Evolutionary conservation across 176 grass and related monocot genomes (phyloP).

Genomic region (Pharus latifolius): DNA sequence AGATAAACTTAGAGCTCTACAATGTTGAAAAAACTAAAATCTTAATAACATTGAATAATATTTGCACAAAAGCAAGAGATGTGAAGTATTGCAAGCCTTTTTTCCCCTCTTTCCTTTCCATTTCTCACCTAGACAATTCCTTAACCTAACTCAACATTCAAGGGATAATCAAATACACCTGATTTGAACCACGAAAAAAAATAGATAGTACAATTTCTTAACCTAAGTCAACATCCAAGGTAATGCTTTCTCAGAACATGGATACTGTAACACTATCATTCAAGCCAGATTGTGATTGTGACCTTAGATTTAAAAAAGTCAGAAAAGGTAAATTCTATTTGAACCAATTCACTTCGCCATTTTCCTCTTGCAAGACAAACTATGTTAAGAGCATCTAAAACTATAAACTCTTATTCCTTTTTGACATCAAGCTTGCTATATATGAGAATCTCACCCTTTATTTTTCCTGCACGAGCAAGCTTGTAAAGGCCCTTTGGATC

Average conservation of each 20-base stretch:
- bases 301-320: neutral
- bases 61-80: neutral
- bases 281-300: neutral
- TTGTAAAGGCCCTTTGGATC: conserved; percentile 98
- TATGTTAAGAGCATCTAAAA: neutral
- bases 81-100: neutral
- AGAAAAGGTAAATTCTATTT: neutral
- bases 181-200: no score
- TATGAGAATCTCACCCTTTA: conserved; percentile 56
- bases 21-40: no score
- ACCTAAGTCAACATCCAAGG: neutral
- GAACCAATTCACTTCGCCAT: neutral
- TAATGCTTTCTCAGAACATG: neutral
- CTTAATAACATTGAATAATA: no score
- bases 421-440: neutral
- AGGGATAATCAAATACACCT: no score
- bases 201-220: neutral
- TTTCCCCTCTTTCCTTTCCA: neutral
- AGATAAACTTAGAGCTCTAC: no score
- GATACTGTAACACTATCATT: neutral
- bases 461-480: conserved; percentile 91
- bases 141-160: neutral
- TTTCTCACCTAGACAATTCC: neutral
- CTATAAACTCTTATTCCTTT: neutral
- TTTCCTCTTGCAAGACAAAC: neutral